A percentile compares a stretch with the other conserved stretches of the same genome.
These are phyloP conservation scores for Mycena sanguinolenta DNA, from an alignment of 768 basidiomycete genomes.

Conservation along the genomic window DNA sequence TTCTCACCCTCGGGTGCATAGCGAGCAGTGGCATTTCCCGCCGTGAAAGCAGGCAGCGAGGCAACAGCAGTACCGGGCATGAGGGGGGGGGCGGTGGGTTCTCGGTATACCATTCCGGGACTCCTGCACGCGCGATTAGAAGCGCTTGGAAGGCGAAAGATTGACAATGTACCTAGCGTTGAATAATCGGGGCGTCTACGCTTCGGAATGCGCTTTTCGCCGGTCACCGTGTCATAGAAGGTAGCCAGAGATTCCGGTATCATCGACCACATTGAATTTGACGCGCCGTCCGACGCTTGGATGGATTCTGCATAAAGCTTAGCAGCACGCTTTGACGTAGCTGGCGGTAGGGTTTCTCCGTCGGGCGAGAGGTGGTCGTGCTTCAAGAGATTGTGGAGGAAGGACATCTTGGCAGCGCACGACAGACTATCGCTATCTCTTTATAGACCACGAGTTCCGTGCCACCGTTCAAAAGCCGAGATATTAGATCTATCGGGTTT, in stretches of 20 bases:
- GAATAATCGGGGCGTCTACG: constrained; percentile 31
- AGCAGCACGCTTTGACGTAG: constrained; percentile 28
- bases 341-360: constrained; percentile 1
- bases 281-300: constrained; percentile 30
- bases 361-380: neutral
- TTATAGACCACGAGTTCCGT: neutral
- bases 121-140: constrained; percentile 9
- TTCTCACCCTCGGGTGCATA: constrained; percentile 2
- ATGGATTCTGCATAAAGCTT: constrained; percentile 34
- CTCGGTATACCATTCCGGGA: constrained; percentile 26
- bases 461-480: no score
- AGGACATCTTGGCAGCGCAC: neutral
- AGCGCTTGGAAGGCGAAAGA: neutral
- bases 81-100: constrained; percentile 20
- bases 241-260: constrained; percentile 30
- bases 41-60: constrained; percentile 5
- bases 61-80: constrained; percentile 24
- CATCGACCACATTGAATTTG: constrained; percentile 33
- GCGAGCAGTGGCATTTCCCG: neutral
- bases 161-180: constrained; percentile 11
- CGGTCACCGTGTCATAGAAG: constrained; percentile 32
- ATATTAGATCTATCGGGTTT: no score
- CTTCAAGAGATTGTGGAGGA: neutral
- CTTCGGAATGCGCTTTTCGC: constrained; percentile 24
- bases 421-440: neutral